phyloP scores from a whole-genome alignment of 2,329 filamentous ascomycete species.

The Pyrenophora tritici-repentis region DNA sequence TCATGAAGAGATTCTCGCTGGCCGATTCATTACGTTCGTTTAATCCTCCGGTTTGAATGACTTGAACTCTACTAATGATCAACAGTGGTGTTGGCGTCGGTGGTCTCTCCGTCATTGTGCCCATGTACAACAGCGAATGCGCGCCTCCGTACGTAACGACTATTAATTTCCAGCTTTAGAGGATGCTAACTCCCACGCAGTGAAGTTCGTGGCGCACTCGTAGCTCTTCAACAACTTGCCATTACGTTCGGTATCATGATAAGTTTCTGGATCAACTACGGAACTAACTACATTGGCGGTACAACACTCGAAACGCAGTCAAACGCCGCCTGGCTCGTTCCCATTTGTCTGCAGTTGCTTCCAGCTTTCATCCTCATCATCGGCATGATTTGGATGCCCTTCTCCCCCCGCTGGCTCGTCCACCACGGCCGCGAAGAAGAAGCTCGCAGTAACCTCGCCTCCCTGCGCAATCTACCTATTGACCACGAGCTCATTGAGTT shows the following conservation, averaged over 20 bases:
- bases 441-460: conserved; percentile 65
- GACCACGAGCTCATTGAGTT: conserved; percentile 72
- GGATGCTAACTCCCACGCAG: conserved; percentile 48
- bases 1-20: conserved; percentile 67
- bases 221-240: conserved; percentile 66
- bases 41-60: fast-evolving
- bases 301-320: conserved; percentile 61
- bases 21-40: conserved; percentile 68
- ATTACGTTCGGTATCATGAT: conserved; percentile 58
- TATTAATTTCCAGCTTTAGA: neutral
- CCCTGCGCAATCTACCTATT: conserved; percentile 63
- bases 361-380: conserved; percentile 69
- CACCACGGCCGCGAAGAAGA: conserved; percentile 72
- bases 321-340: conserved; percentile 74
- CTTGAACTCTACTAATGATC: conserved; percentile 14
- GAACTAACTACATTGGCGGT: conserved; percentile 58
- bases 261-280: conserved; percentile 43
- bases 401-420: conserved; percentile 75
- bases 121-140: conserved; percentile 54
- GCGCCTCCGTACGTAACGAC: conserved; percentile 52
- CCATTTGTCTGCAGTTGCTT: conserved; percentile 71
- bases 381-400: conserved; percentile 81
- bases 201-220: conserved; percentile 68
- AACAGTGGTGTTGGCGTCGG: conserved; percentile 66
- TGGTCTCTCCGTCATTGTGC: conserved; percentile 69